Conservation (phyloP, 2,329 filamentous ascomycete species). For the Colletotrichum destructivum region DNA sequence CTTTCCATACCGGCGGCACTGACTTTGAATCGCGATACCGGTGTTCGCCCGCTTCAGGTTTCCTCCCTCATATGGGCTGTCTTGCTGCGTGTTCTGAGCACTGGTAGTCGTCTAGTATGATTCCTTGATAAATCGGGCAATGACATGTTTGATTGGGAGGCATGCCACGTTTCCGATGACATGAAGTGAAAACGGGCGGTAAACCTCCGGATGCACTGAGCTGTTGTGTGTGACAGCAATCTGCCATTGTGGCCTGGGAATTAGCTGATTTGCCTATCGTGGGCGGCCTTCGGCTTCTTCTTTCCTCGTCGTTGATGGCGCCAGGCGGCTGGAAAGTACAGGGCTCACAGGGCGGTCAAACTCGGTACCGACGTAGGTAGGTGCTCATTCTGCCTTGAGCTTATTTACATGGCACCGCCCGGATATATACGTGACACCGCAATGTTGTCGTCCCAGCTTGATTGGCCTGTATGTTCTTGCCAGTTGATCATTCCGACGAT, state of each 20-base stretch:
- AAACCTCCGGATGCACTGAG: neutral
- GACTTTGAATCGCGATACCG: neutral
- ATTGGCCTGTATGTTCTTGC: slow-evolving; percentile 22
- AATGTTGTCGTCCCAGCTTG: slow-evolving; percentile 25
- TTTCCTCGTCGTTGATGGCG: slow-evolving; percentile 2
- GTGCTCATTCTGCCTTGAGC: slow-evolving; percentile 25
- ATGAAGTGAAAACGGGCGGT: neutral
- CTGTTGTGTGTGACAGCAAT: slow-evolving; percentile 4
- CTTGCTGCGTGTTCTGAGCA: slow-evolving; percentile 5
- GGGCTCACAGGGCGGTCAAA: slow-evolving; percentile 17
- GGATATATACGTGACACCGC: slow-evolving; percentile 38
- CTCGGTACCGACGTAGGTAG: slow-evolving; percentile 9
- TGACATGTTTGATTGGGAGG: neutral
- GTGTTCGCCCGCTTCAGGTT: slow-evolving; percentile 2
- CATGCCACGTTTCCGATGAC: neutral
- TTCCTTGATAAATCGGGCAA: neutral
- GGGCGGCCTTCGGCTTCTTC: slow-evolving; percentile 17
- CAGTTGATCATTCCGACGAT: neutral
- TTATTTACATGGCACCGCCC: slow-evolving; percentile 37
- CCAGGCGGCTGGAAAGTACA: slow-evolving; percentile 11
- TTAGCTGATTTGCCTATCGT: slow-evolving; percentile 8
- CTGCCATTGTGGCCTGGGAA: neutral
- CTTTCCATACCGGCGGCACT: neutral
- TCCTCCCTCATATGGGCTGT: slow-evolving; percentile 6
- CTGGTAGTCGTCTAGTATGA: neutral